Base-by-base conservation (phyloP, 2,329 filamentous ascomycete genomes). In the Sordariomycetes sp. region DNA sequence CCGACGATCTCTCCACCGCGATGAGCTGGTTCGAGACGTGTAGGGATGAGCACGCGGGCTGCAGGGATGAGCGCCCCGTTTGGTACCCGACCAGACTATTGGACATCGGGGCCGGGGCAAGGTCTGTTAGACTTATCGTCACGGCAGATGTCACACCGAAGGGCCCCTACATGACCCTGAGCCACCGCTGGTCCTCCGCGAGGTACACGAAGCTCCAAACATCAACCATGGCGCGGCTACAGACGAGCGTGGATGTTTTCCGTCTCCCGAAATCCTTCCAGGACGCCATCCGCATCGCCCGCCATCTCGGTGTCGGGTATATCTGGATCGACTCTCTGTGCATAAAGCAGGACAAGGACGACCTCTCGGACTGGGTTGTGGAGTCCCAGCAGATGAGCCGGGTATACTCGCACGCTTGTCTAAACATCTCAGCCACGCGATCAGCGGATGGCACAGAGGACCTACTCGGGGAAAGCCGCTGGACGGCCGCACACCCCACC, bases 301-400 rank as follows among this genome's bases (percentile, higher is more conserved):
- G 60, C 1, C 34, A 46, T 11, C 52, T 65, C 5, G 62, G 62
- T 3, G n/a, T 61, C 37, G 40, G 55, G 2, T 67, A 66, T 22
- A 18, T 67, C 5, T 67, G 65, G 65, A 66, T 67, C 28, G 65
- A 67, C 56, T 66, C 64, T 3, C 56, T 67, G 2, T 68, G 65
- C 51, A 68, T 67, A 50, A 57, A 66, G 7, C 65, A 66, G 58
- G 63, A 64, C 24, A 60, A 61, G 11, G 57, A 58, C 8, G 60
- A 59, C 25, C 52, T 34, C 6, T 34, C 52, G 10, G 64, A 64
- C 37, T 65, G 63, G 63, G 51, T 57, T 32, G 55, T 56, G 12
- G 58, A 64, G 32, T 58, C 62, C 8, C 53, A 59, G 1, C 48
- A 61, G 20, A 64, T 63, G 62, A 59, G 60, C 24, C 40, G 48